Percentiles rank a stretch among this genome's conserved stretches.
phyloP scores from a whole-genome alignment of 441 rosid species.

The Gossypium aridum region DNA sequence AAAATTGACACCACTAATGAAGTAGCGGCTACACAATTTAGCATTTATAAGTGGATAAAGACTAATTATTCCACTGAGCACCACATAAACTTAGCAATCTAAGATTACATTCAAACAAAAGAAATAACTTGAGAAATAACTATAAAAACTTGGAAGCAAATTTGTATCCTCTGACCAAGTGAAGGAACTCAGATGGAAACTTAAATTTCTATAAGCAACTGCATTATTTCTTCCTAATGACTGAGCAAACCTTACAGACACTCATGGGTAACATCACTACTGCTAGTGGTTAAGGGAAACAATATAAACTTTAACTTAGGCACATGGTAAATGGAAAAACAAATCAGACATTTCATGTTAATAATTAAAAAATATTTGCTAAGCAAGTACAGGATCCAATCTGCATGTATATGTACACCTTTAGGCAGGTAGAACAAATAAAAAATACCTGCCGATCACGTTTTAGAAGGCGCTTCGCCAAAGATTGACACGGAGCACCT shows the following conservation, averaged over 20 bases:
- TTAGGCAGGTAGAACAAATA: slow-evolving; percentile 5
- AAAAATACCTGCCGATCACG: slow-evolving; percentile 77
- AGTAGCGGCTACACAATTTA: background rate
- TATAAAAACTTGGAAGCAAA: background rate
- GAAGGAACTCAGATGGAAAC: background rate
- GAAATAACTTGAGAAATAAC: background rate
- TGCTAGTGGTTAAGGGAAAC: background rate
- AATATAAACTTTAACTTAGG: background rate
- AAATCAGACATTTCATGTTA: background rate
- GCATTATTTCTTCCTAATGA: background rate
- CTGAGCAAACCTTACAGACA: background rate
- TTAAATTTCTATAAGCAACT: background rate
- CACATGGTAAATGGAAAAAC: background rate
- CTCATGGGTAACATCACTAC: background rate
- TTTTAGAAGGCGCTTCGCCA: slow-evolving; percentile 89
- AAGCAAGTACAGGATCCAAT: slow-evolving; percentile 6
- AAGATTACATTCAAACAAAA: background rate
- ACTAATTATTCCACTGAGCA: background rate
- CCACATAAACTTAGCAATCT: background rate
- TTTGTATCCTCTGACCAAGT: background rate
- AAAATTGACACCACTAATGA: background rate
- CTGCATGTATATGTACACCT: background rate
- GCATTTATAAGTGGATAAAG: background rate
- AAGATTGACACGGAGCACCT: slow-evolving; percentile 65
- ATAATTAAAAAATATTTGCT: background rate